Evolutionary conservation across 495 filamentous ascomycete genomes (phyloP).

Genomic region (Hypoxylon subgilvum): DNA sequence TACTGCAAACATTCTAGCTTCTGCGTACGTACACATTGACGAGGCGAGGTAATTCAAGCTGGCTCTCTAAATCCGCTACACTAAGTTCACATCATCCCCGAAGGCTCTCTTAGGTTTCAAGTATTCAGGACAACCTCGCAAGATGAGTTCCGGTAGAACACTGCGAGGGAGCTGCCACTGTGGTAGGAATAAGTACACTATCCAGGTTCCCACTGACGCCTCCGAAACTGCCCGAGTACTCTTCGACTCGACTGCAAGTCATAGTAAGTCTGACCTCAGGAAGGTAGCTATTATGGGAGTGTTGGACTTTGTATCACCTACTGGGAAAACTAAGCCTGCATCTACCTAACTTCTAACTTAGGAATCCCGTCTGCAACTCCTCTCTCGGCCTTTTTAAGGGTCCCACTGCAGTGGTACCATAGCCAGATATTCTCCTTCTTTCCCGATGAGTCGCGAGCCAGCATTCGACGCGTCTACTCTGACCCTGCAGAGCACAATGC

Average conservation of each 20-base stretch:
- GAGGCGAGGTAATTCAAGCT: neutral
- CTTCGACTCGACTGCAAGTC: constrained; percentile 68
- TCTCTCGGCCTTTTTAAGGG: constrained; percentile 76
- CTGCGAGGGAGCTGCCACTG: constrained; percentile 82
- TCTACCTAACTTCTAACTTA: constrained; percentile 40
- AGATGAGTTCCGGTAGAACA: constrained; percentile 23
- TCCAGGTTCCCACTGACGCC: constrained; percentile 66
- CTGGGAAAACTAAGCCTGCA: constrained; percentile 8
- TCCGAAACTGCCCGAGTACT: constrained; percentile 66
- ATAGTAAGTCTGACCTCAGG: constrained; percentile 62
- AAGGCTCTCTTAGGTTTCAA: neutral
- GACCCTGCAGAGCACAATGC: constrained; percentile 62
- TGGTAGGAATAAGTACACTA: constrained; percentile 80
- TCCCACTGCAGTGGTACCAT: constrained; percentile 78
- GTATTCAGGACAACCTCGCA: neutral
- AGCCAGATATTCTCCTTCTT: constrained; percentile 73
- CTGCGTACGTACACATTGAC: too few species aligned
- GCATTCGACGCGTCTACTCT: constrained; percentile 75
- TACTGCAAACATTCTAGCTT: too few species aligned
- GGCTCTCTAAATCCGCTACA: neutral
- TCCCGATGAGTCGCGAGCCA: constrained; percentile 74
- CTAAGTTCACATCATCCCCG: neutral
- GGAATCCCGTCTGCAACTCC: constrained; percentile 71
- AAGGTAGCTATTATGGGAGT: too few species aligned
- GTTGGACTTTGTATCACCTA: neutral